Percentiles rank a stretch among this genome's conserved stretches.
Conservation (phyloP, 768 basidiomycete species). For the Russula brevipes region DNA sequence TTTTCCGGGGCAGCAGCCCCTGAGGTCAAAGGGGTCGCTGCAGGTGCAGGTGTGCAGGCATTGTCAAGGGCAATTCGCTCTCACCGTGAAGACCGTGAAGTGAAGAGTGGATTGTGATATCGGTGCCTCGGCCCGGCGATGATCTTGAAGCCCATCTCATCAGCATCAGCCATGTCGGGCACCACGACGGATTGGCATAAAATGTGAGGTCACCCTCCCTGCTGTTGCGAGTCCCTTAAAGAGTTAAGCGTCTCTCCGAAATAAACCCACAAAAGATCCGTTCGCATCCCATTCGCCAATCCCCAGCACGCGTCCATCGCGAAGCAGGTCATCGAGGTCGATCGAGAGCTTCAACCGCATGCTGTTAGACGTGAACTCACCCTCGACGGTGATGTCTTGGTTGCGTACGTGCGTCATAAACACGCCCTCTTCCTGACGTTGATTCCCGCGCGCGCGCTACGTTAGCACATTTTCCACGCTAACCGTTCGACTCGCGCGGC, state of each 20-base stretch:
- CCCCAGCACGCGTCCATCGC: slow-evolving; percentile 74
- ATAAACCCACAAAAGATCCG: slow-evolving; percentile 26
- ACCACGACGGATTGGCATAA: slow-evolving; percentile 44
- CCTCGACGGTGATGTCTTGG: slow-evolving; percentile 61
- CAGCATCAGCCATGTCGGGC: slow-evolving; percentile 24
- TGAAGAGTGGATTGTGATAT: background rate
- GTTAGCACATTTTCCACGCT: slow-evolving; percentile 66
- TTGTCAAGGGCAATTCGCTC: background rate
- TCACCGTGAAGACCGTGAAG: too few relatives aligned
- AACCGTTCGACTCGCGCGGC: slow-evolving; percentile 79
- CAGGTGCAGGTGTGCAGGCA: background rate
- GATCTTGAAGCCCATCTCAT: background rate
- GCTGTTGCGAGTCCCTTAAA: background rate
- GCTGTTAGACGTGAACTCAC: slow-evolving; percentile 69
- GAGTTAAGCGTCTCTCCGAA: background rate
- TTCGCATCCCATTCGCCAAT: slow-evolving; percentile 75
- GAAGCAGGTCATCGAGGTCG: slow-evolving; percentile 80
- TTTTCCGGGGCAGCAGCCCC: background rate
- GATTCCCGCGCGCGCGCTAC: background rate
- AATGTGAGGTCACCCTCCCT: slow-evolving; percentile 39
- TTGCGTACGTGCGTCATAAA: slow-evolving; percentile 55
- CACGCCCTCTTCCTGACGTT: slow-evolving; percentile 14
- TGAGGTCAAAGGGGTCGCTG: background rate
- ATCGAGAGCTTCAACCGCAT: slow-evolving; percentile 75
- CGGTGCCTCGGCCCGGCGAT: background rate